These are phyloP conservation scores for Leptographium lundbergii DNA, from an alignment of 2,329 filamentous ascomycete species.

Conservation along the genomic window DNA sequence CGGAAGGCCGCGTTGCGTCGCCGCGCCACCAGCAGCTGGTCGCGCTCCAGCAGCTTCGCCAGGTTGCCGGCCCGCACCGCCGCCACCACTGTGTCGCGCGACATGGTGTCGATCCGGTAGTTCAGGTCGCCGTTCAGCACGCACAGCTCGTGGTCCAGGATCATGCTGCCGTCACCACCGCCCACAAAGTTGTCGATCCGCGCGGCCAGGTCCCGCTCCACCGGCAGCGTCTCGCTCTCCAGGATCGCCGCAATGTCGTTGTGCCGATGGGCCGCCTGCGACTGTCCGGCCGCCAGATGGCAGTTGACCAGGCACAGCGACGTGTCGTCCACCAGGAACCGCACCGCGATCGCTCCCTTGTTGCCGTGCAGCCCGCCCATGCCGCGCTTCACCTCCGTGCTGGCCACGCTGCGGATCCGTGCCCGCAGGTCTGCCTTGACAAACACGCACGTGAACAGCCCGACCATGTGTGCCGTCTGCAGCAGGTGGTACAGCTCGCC, in stretches of 20 bases:
- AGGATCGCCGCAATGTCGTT: constrained; percentile 86
- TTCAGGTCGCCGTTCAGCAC: constrained; percentile 93
- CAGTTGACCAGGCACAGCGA: constrained; percentile 96
- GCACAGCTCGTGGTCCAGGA: constrained; percentile 95
- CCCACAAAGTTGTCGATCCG: constrained; percentile 72
- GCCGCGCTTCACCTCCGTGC: constrained; percentile 82
- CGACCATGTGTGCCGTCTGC: constrained; percentile 81
- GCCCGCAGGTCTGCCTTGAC: constrained; percentile 68
- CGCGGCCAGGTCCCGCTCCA: constrained; percentile 51
- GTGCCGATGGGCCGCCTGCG: constrained; percentile 79
- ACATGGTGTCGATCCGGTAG: constrained; percentile 96
- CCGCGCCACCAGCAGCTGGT: constrained; percentile 80
- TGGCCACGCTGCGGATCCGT: constrained; percentile 65
- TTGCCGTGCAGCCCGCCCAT: constrained; percentile 95
- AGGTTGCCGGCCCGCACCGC: constrained; percentile 75
- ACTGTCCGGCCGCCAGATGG: constrained; percentile 88
- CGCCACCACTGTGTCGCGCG: constrained; percentile 79
- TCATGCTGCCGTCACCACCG: constrained; percentile 90
- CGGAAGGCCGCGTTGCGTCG: constrained; percentile 84
- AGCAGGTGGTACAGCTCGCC: constrained; percentile 72
- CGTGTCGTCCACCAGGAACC: constrained; percentile 88
- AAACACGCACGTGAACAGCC: constrained; percentile 91
- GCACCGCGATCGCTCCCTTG: constrained; percentile 83
- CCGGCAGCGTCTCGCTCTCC: constrained; percentile 62
- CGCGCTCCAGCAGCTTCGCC: constrained; percentile 74